phyloP scores from a whole-genome alignment of 2,329 filamentous ascomycete genomes.

The Pseudogymnoascus sp. region DNA sequence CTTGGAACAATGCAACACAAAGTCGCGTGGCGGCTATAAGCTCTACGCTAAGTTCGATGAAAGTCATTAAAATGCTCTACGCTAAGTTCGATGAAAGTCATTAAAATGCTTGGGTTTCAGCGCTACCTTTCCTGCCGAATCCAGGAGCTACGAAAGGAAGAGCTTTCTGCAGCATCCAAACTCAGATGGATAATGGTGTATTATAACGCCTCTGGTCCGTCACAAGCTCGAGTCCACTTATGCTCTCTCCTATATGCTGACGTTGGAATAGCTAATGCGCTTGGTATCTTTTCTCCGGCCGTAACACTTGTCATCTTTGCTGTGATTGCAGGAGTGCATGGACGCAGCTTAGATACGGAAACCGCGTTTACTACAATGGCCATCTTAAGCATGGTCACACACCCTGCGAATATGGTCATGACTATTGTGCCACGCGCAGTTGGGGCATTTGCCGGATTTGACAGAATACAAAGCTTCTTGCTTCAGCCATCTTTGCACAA shows the following conservation, averaged over 20 bases:
- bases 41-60: constrained; percentile 32
- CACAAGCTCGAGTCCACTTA: constrained; percentile 13
- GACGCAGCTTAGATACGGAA: constrained; percentile 17
- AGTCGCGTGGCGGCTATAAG: constrained; percentile 32
- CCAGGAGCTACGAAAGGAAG: constrained; percentile 22
- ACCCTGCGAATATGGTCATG: constrained; percentile 9
- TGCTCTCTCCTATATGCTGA: background rate
- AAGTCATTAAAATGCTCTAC: constrained; percentile 36
- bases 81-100: constrained; percentile 32
- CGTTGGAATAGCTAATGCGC: constrained; percentile 31
- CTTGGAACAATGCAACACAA: constrained; percentile 37
- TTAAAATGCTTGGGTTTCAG: constrained; percentile 35
- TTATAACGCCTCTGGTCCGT: constrained; percentile 35
- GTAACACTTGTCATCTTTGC: constrained; percentile 22
- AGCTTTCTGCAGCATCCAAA: constrained; percentile 27
- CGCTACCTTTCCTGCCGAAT: too few species aligned
- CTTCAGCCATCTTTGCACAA: background rate
- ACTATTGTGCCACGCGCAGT: background rate
- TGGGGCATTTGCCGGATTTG: background rate
- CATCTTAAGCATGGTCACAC: background rate
- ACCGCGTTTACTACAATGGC: constrained; percentile 3
- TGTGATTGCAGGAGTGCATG: constrained; percentile 15
- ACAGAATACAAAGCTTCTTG: background rate
- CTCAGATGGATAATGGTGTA: constrained; percentile 36
- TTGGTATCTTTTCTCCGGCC: constrained; percentile 36